A percentile compares a stretch with the other conserved stretches of the same genome.
These are phyloP conservation scores for Trypanosoma lewisi DNA, from an alignment of 208 protist species.

Conservation along the genomic window DNA sequence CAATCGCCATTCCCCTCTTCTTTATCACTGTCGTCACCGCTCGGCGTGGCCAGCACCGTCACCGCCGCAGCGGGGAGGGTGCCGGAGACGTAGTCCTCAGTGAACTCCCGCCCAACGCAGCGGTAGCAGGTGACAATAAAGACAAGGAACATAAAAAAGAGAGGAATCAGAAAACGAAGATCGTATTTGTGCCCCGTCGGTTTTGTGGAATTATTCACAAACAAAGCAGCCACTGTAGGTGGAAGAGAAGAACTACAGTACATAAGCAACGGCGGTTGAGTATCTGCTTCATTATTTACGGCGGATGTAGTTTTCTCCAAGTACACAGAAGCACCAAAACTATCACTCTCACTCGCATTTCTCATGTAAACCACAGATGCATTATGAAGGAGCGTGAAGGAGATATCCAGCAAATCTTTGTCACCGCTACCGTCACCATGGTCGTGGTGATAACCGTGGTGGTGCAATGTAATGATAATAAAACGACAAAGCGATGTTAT, in stretches of 20 bases:
- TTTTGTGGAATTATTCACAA: not conserved
- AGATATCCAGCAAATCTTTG: slow-evolving; percentile 1
- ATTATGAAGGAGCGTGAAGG: slow-evolving; percentile 20
- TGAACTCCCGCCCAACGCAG: not conserved
- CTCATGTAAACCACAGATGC: slow-evolving; percentile 8
- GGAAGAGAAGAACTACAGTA: not conserved
- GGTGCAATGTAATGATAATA: no score
- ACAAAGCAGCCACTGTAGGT: not conserved
- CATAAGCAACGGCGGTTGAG: not conserved
- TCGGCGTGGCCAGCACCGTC: not conserved
- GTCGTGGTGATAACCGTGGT: no score
- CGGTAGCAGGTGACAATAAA: not conserved
- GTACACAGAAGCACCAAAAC: not conserved
- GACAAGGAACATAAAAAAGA: not conserved
- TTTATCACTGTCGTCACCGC: not conserved
- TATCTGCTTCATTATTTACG: not conserved
- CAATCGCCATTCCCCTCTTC: not conserved
- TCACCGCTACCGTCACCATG: no score
- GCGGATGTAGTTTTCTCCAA: not conserved
- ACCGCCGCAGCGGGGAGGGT: not conserved
- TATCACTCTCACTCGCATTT: not conserved
- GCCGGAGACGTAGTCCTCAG: not conserved
- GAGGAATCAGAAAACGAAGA: not conserved
- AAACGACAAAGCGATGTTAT: no score
- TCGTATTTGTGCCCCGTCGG: not conserved